These are phyloP conservation scores for Sporothrix pallida DNA, from an alignment of 2,329 filamentous ascomycete genomes.

Conservation along the genomic window DNA sequence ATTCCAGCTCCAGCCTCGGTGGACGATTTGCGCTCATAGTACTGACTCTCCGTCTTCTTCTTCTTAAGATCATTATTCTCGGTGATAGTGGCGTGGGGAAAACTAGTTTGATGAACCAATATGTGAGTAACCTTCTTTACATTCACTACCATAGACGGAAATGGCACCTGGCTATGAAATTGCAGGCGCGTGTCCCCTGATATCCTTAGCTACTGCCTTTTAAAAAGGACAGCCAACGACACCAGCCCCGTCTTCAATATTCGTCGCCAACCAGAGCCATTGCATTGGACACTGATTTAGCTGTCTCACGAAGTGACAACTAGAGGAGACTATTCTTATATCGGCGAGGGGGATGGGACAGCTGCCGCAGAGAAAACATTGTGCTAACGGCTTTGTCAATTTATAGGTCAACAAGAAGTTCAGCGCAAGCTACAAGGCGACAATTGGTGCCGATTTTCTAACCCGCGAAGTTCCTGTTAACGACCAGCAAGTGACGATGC, in stretches of 20 bases:
- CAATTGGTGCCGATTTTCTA: slow-evolving; percentile 97
- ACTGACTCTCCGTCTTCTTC: neutral
- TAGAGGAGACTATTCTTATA: too few species aligned
- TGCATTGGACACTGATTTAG: too few species aligned
- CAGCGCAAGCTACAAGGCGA: slow-evolving; percentile 99
- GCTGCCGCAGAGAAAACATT: neutral
- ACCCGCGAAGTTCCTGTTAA: slow-evolving; percentile 98
- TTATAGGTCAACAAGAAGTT: slow-evolving; percentile 99
- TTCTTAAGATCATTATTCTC: slow-evolving; percentile 87
- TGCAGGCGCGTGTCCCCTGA: neutral
- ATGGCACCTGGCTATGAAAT: neutral
- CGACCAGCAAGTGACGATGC: slow-evolving; percentile 97
- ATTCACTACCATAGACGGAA: neutral
- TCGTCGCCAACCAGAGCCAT: too few species aligned
- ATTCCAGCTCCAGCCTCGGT: too few species aligned
- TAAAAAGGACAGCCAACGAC: too few species aligned
- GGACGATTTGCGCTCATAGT: neutral
- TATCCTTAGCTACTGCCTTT: too few species aligned
- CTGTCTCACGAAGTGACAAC: too few species aligned
- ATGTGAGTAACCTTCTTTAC: slow-evolving; percentile 68
- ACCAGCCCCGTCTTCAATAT: too few species aligned
- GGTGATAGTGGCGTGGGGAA: slow-evolving; percentile 99
- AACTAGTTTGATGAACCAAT: slow-evolving; percentile 99
- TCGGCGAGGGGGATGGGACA: too few species aligned
- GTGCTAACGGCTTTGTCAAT: slow-evolving; percentile 20